phyloP scores from a whole-genome alignment of 129 eudicot genomes.

The Centrapalus pauciflorus region DNA sequence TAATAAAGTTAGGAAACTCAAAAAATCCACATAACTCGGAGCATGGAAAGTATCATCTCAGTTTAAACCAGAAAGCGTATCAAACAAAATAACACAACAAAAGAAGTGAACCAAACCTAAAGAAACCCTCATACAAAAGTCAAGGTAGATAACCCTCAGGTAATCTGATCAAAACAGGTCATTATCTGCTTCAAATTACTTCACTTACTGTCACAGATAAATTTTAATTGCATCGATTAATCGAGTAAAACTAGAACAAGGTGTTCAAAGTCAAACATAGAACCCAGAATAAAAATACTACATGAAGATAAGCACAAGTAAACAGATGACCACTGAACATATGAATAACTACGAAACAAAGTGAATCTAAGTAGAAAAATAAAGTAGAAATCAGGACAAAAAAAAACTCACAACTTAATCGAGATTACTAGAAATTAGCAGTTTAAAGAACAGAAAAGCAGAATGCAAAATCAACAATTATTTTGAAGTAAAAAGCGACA shows the following conservation, averaged over 20 bases:
- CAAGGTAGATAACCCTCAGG: background rate
- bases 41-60: background rate
- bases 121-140: background rate
- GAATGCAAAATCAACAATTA: background rate
- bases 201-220: background rate
- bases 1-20: background rate
- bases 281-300: background rate
- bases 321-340: background rate
- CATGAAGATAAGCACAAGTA: conserved; percentile 1
- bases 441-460: background rate
- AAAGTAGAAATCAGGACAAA: background rate
- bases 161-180: background rate
- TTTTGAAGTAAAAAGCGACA: background rate
- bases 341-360: background rate
- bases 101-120: conserved; percentile 2
- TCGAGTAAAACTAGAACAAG: background rate
- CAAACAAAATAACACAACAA: background rate
- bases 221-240: background rate
- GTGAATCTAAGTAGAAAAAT: background rate
- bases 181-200: background rate
- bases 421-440: conserved; percentile 7
- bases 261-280: background rate
- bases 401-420: background rate
- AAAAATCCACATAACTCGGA: background rate
- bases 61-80: background rate